phyloP scores from a whole-genome alignment of 495 filamentous ascomycete species.

The Podospora pseudocomata region DNA sequence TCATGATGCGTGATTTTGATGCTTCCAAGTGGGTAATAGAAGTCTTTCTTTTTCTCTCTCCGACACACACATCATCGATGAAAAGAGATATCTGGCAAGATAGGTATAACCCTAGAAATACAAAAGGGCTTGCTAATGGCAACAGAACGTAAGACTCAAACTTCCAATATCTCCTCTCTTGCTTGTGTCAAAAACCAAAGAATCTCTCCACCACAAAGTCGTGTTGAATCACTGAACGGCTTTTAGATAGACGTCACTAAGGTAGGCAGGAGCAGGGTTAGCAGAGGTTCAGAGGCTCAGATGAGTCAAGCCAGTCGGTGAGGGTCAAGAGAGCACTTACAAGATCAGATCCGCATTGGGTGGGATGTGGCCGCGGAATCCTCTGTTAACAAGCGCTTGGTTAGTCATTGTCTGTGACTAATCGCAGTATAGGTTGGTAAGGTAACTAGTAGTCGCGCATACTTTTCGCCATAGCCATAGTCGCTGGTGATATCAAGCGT shows the following conservation, averaged over 20 bases:
- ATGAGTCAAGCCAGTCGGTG: background rate
- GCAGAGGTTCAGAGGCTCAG: background rate
- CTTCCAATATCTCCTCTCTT: background rate
- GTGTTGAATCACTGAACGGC: conserved; percentile 36
- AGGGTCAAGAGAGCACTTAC: conserved; percentile 36
- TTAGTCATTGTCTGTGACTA: background rate
- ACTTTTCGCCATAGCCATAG: conserved; percentile 74
- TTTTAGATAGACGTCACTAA: conserved; percentile 52
- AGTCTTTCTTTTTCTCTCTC: background rate
- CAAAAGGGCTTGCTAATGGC: background rate
- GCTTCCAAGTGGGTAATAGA: background rate
- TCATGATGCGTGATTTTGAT: background rate
- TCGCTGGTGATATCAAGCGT: conserved; percentile 74
- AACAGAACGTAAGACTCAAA: background rate
- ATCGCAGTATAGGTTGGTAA: background rate
- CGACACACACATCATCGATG: no score
- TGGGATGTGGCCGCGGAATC: conserved; percentile 63
- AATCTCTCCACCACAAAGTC: background rate
- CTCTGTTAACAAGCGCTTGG: conserved; percentile 35
- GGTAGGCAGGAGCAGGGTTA: background rate
- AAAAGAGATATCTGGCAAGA: background rate
- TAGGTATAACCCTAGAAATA: background rate
- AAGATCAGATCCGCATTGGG: conserved; percentile 53
- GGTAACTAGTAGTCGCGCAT: conserved; percentile 13
- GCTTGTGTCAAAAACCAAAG: background rate